Percentiles rank a stretch among this genome's conserved stretches.
Evolutionary conservation across 1,284 basidiomycete genomes (phyloP).

Genomic region (Athelia psychrophila): DNA sequence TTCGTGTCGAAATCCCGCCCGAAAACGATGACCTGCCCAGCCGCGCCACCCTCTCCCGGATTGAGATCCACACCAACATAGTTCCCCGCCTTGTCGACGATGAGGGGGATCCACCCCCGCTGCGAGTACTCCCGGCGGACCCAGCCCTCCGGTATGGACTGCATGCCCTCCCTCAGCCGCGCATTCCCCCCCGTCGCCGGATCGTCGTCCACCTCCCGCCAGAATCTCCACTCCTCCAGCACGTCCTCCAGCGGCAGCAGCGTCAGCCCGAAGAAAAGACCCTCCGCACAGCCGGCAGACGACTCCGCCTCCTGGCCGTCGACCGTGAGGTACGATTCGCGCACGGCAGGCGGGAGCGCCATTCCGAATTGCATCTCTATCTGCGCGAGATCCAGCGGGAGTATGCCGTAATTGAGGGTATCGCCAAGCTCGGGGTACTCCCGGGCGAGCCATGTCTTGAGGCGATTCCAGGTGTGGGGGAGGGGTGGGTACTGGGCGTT

Average conservation of each 20-base stretch:
- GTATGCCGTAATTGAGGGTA: slow-evolving; percentile 85
- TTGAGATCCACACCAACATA: slow-evolving; percentile 96
- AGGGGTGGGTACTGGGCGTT: slow-evolving; percentile 68
- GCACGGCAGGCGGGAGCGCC: slow-evolving; percentile 72
- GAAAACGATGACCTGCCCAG: slow-evolving; percentile 96
- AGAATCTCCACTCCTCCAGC: slow-evolving; percentile 90
- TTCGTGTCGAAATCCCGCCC: slow-evolving; percentile 98
- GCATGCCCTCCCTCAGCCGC: slow-evolving; percentile 75
- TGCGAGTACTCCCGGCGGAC: slow-evolving; percentile 89
- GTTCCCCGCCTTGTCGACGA: slow-evolving; percentile 93
- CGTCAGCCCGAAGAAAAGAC: slow-evolving; percentile 85
- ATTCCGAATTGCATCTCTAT: slow-evolving; percentile 84
- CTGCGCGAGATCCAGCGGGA: slow-evolving; percentile 69
- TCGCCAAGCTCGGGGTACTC: slow-evolving; percentile 91
- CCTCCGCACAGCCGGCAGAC: slow-evolving; percentile 80
- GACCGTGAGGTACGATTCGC: slow-evolving; percentile 80
- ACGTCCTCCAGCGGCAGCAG: slow-evolving; percentile 88
- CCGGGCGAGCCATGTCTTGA: slow-evolving; percentile 71
- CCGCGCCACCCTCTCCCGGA: slow-evolving; percentile 72
- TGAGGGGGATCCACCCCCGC: slow-evolving; percentile 94
- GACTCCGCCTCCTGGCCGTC: slow-evolving; percentile 91
- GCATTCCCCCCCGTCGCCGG: slow-evolving; percentile 76
- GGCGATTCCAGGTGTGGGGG: slow-evolving; percentile 74
- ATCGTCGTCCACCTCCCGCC: slow-evolving; percentile 88
- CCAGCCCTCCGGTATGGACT: slow-evolving; percentile 90